Base-by-base conservation (phyloP, 2,329 filamentous ascomycete genomes). In the Dactylellina drechsleri region DNA sequence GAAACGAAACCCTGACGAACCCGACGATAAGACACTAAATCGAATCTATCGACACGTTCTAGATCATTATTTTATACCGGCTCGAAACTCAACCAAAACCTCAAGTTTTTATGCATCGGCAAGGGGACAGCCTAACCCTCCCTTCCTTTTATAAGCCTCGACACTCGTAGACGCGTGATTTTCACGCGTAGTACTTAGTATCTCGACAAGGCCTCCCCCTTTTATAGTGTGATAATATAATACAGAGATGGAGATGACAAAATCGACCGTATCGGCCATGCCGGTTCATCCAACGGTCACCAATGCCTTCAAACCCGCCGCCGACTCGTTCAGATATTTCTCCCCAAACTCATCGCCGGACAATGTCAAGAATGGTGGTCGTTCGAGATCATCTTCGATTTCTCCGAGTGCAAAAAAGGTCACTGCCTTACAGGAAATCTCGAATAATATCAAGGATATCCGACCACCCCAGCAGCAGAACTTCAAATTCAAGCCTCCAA, bases 401-500 rank as follows among this genome's bases (percentile, higher is more conserved):
- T 75, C 71, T 49, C 71, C 71, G 7, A 75, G 58, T 53, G 64
- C 64, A 43, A 75, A 75, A 45, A 75, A 75, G 45, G 54, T 68
- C 47, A 65, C 71, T 26, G 71, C 71, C 20, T 47, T 75, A 23
- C 64, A 75, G 71, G 71, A 75, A 50, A 75, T 75, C 58, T 75
- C 71, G 2, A 67, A 31, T 41, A 75, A 75, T 52, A 68, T 65
- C 26, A 75, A 75, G 45, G 71, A 75, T 65, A 57, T 60, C 71
- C 64, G 71, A 53, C 71, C 71, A 18, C 71, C 71, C 18, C 71
- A 75, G 58, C 71, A 75, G 61, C 71, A 75, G 26, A 75, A 75
- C 59, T 75, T 75, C 71, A 75, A 75, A 45, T 75, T 75, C 47
- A 75, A 75, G 59, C 71, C 71, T 41, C 71, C 71, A n/a, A 75